These are phyloP conservation scores for Leccinellum albellum DNA, from an alignment of 768 basidiomycete genomes.

Conservation along the genomic window DNA sequence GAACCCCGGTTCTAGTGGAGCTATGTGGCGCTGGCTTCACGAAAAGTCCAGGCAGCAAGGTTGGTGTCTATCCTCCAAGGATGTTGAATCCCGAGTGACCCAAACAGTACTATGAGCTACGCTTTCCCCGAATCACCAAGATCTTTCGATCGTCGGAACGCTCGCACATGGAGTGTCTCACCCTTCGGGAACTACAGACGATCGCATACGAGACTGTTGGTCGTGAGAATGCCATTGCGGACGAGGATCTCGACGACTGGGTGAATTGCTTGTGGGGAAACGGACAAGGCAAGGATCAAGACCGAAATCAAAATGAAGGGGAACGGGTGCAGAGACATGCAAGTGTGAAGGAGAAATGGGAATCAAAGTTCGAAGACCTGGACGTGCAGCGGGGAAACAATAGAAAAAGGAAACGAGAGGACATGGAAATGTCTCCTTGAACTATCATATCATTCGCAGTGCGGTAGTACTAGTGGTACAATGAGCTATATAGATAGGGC, in stretches of 20 bases:
- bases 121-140: conserved; percentile 79
- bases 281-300: conserved; percentile 28
- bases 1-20: conserved; percentile 63
- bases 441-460: neutral
- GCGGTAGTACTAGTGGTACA: too few relatives aligned
- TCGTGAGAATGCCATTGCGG: conserved; percentile 38
- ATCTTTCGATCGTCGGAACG: conserved; percentile 59
- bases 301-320: conserved; percentile 8
- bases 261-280: conserved; percentile 38
- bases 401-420: conserved; percentile 16
- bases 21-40: conserved; percentile 83
- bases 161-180: conserved; percentile 54
- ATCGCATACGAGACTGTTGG: conserved; percentile 56
- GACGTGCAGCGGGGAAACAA: conserved; percentile 22
- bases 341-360: conserved; percentile 38
- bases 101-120: conserved; percentile 71
- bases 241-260: conserved; percentile 52
- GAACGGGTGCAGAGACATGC: conserved; percentile 39
- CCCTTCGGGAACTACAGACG: conserved; percentile 47
- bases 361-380: conserved; percentile 35
- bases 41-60: conserved; percentile 55
- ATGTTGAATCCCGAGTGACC: neutral
- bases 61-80: conserved; percentile 28
- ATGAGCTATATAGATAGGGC: too few relatives aligned
- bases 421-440: conserved; percentile 26